Evolutionary conservation across 2,329 filamentous ascomycete species (phyloP), one percentile per base, ranked within the genome.

Genomic region (Aspergillus nomiae): DNA sequence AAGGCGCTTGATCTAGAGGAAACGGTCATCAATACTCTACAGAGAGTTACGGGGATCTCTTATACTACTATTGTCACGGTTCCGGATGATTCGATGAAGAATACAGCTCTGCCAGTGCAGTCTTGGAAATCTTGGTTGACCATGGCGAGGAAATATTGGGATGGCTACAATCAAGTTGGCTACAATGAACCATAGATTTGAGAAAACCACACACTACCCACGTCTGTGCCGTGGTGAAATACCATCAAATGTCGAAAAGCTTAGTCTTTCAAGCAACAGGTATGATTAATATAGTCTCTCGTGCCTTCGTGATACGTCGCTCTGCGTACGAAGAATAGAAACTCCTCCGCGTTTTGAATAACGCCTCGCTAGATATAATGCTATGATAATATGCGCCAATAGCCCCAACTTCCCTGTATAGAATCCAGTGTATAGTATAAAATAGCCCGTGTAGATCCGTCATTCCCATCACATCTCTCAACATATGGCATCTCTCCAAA

Each of bases 281-380:
- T 51, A 32, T 51, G 26, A 32, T 32, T 32, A 24, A 28, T 50
- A 30, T 50, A 55, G 36, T 55, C 19, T 55, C 36, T 55, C 53
- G 38, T 38, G 24, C 32, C 53, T 56, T 38, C 36, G 28, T 26
- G 28, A 56, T 41, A 38, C 21, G 16, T 51, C 19, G 48, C 48
- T 51, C 16, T 28, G 48, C 19, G 28, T 41, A 60, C 56, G 58
- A 50, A 59, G 57, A 58, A 55, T 14, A 32, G 46, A 55, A 65
- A 65, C 60, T 48, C 56, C 36, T 38, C 36, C 41, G 48, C 28
- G 34, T 30, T 54, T 54, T 36, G 45, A 59, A 59, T 36, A 68
- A 67, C 71, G 69, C 73, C 73, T 71, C 72, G 73, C 73, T 75
- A 71, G 65, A 67, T 69, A 59, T 41, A 53, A 63, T 65, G 55